Base-by-base conservation (phyloP, 805 yeast genomes). In the Ogataea ganodermae region DNA sequence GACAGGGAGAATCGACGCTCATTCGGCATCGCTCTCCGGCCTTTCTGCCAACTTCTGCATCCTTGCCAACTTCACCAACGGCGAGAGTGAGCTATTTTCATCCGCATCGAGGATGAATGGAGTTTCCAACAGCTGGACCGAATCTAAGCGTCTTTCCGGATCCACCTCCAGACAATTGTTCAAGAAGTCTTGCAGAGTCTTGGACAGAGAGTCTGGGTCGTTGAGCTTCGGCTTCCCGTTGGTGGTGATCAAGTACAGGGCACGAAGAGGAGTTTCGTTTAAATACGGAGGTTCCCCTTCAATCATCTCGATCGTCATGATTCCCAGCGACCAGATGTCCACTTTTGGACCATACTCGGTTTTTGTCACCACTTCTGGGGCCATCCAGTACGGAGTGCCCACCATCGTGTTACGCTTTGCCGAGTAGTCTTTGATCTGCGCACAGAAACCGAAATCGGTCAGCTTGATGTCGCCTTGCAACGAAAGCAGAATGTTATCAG, bases 361-460 rank as follows among this genome's bases (percentile, higher is more conserved):
- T 59, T 84, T 88, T 56, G 80, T 81, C 32, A 86, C 90, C 37
- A 86, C 90, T 66, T 86, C 94, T 1, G 94, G 94, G 0, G 94
- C 94, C 94, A 86, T 86, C 94, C 94, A 86, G 66, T 86, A 86
- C 8, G 94, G 92, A 1, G 94, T 86, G 6, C 94, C 94, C 4
- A 86, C 94, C 92, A 86, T 85, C 3, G 94, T 86, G 24, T 89
- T 87, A 50, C 94, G 75, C 68, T 86, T 86, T 50, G 79, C 75
- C 44, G 85, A 74, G 60, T 81, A 81, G 56, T 83, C 90, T 17
- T 86, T 86, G 53, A 86, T 76, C 61, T 86, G 85, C 14, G 94
- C 94, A 67, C 89, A 88, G 58, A 86, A 87, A 0, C 84, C 73
- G 54, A 69, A 69, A 70, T 94, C 99, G 0, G 99, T 94, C 64